phyloP scores from a whole-genome alignment of 495 filamentous ascomycete genomes.

The Antarctomyces pellizariae region DNA sequence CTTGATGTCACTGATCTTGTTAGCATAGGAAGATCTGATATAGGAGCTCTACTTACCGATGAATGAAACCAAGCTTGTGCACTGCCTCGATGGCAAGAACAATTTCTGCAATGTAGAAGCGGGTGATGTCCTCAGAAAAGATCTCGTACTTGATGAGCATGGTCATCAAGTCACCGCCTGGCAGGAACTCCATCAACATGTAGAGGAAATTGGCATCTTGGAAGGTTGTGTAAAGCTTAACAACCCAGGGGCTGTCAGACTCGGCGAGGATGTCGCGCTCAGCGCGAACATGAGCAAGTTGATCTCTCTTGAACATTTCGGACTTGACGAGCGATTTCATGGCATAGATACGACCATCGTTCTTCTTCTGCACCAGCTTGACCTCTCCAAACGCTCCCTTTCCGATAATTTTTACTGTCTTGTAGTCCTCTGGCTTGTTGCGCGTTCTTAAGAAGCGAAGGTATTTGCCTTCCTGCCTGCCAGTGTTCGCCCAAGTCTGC shows the following conservation, averaged over 20 bases:
- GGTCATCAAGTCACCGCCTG: conserved; percentile 96
- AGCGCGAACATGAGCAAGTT: conserved; percentile 92
- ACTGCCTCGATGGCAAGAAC: conserved; percentile 94
- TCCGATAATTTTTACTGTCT: conserved; percentile 89
- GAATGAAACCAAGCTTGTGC: conserved; percentile 93
- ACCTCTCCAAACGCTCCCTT: conserved; percentile 99
- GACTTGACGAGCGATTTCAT: conserved; percentile 96
- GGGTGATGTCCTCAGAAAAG: conserved; percentile 93
- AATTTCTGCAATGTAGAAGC: conserved; percentile 98
- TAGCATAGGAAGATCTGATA: conserved; percentile 1
- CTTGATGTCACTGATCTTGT: conserved; percentile 69
- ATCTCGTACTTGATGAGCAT: conserved; percentile 99
- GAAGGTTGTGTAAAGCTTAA: conserved; percentile 94
- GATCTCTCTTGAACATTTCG: conserved; percentile 99
- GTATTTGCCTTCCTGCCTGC: conserved; percentile 71
- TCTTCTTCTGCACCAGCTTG: conserved; percentile 82
- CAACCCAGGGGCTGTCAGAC: conserved; percentile 96
- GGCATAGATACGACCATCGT: conserved; percentile 92
- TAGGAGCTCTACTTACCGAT: conserved; percentile 40
- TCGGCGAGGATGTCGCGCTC: conserved; percentile 96
- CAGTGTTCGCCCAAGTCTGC: conserved; percentile 50
- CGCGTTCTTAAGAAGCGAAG: conserved; percentile 85
- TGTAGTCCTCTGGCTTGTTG: conserved; percentile 78
- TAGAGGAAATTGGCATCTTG: conserved; percentile 91
- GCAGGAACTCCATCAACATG: conserved; percentile 98